Conservation (phyloP, 495 filamentous ascomycete species). For the Ascobolus immersus region DNA sequence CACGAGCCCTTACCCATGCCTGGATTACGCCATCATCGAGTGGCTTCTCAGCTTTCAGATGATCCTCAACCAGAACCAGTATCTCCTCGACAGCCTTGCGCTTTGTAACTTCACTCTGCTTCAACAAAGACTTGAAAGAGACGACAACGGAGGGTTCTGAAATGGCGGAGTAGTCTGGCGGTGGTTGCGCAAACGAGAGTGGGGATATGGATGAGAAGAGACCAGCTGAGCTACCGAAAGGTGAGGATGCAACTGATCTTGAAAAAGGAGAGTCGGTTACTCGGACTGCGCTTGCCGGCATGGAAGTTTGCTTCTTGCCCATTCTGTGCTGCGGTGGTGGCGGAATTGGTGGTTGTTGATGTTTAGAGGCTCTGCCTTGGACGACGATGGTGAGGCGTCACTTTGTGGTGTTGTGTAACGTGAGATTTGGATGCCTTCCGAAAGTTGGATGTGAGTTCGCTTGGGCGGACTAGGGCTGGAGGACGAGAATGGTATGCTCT, state of each 20-base stretch:
- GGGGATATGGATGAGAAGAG: slow-evolving; percentile 7
- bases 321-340: too few species aligned
- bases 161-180: slow-evolving; percentile 53
- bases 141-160: slow-evolving; percentile 61
- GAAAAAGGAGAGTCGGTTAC: too few species aligned
- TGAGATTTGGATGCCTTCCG: too few species aligned
- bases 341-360: too few species aligned
- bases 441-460: too few species aligned
- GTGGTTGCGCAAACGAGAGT: slow-evolving; percentile 66
- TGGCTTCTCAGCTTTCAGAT: slow-evolving; percentile 28
- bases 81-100: slow-evolving; percentile 81
- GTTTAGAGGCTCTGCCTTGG: too few species aligned
- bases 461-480: too few species aligned
- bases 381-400: too few species aligned
- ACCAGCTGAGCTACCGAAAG: background rate
- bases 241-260: background rate
- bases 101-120: slow-evolving; percentile 81
- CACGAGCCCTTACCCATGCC: slow-evolving; percentile 47
- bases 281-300: too few species aligned
- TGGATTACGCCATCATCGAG: slow-evolving; percentile 41
- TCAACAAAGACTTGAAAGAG: slow-evolving; percentile 69
- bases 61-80: slow-evolving; percentile 30
- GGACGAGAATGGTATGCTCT: too few species aligned
- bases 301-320: too few species aligned
- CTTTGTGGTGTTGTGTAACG: too few species aligned